phyloP scores from a whole-genome alignment of 2,329 filamentous ascomycete species.

The Venturia aucupariae region DNA sequence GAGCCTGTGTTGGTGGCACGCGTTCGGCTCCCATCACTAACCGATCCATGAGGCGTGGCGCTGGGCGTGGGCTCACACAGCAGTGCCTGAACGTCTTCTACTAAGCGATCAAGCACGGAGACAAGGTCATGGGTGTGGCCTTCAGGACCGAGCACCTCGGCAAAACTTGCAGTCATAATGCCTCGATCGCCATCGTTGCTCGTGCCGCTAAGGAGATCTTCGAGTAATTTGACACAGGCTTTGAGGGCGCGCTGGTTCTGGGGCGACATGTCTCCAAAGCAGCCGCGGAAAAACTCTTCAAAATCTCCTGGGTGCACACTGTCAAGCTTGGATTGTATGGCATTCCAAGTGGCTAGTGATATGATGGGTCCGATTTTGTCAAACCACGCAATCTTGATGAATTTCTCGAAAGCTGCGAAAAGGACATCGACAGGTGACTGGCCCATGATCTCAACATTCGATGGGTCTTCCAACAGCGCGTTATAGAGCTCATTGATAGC shows the following conservation, averaged over 20 bases:
- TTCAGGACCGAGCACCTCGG: conserved; percentile 72
- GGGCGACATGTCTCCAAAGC: conserved; percentile 42
- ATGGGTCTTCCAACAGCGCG: conserved; percentile 71
- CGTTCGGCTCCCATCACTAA: conserved; percentile 42
- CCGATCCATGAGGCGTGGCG: conserved; percentile 46
- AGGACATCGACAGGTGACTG: conserved; percentile 76
- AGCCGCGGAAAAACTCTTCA: conserved; percentile 47
- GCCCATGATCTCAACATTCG: conserved; percentile 62
- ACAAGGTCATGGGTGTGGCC: conserved; percentile 75
- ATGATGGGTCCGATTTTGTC: conserved; percentile 83
- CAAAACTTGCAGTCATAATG: conserved; percentile 78
- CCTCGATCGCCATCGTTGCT: conserved; percentile 86
- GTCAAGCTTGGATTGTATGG: conserved; percentile 56
- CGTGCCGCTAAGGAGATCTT: conserved; percentile 80
- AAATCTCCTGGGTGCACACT: conserved; percentile 64
- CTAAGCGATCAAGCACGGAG: conserved; percentile 76
- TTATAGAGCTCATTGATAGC: conserved; percentile 87
- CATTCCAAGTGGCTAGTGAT: conserved; percentile 58
- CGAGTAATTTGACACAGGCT: conserved; percentile 73
- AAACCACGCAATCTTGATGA: conserved; percentile 77
- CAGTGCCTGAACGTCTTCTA: conserved; percentile 82
- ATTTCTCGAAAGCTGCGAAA: conserved; percentile 90
- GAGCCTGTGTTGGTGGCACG: conserved; percentile 61
- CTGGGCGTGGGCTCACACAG: conserved; percentile 55
- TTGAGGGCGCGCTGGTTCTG: conserved; percentile 68